Evolutionary conservation across 768 basidiomycete genomes (phyloP).

Genomic region (Tulasnella sp.): DNA sequence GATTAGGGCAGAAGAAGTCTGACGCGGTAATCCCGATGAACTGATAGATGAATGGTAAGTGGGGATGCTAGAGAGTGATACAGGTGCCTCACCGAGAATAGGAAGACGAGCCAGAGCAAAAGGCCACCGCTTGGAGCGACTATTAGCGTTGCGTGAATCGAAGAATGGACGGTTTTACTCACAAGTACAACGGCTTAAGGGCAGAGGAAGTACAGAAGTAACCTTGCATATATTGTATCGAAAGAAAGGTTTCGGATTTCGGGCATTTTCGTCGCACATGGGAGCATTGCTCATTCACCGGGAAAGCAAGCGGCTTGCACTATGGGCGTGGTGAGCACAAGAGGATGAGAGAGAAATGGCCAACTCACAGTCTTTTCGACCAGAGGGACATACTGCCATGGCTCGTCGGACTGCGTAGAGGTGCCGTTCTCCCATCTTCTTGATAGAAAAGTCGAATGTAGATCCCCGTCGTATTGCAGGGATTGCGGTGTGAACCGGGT

Average conservation of each 20-base stretch:
- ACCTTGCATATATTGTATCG: slow-evolving; percentile 55
- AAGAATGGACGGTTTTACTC: neutral
- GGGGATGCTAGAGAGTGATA: neutral
- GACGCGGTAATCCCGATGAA: slow-evolving; percentile 83
- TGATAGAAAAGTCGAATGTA: neutral
- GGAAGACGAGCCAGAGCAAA: slow-evolving; percentile 74
- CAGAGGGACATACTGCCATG: slow-evolving; percentile 5
- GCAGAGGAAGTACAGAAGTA: slow-evolving; percentile 62
- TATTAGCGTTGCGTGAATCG: neutral
- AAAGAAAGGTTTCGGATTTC: slow-evolving; percentile 53
- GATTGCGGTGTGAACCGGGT: neutral
- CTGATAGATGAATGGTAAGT: neutral
- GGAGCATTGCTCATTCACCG: slow-evolving; percentile 50
- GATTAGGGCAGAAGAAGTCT: slow-evolving; percentile 96
- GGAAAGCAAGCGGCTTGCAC: slow-evolving; percentile 60
- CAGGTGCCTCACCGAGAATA: slow-evolving; percentile 53
- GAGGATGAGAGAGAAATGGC: neutral
- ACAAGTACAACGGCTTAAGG: slow-evolving; percentile 53
- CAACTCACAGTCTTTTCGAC: neutral
- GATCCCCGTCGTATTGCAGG: slow-evolving; percentile 25
- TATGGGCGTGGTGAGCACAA: slow-evolving; percentile 27
- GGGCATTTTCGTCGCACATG: slow-evolving; percentile 57
- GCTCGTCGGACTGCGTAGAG: neutral
- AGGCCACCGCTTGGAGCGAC: slow-evolving; percentile 37
- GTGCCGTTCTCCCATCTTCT: neutral